Conservation (phyloP, 345 rosid genomes). For the Anastatica hierochuntica region DNA sequence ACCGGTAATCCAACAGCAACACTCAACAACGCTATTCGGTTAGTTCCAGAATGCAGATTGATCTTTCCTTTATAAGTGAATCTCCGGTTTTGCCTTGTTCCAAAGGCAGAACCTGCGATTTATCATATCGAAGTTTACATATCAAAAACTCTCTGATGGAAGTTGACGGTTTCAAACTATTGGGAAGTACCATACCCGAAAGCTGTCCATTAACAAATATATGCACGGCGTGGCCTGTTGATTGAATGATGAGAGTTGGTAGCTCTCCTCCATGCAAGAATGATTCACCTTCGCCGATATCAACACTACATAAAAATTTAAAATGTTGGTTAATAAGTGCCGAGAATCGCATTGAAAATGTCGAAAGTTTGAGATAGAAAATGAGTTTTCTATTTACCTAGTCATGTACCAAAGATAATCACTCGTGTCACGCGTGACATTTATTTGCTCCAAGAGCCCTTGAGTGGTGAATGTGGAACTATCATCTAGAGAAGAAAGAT, state of each 20-base stretch:
- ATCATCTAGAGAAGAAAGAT: slow-evolving; percentile 55
- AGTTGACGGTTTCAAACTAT: background rate
- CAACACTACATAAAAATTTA: slow-evolving; percentile 42
- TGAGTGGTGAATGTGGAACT: slow-evolving; percentile 49
- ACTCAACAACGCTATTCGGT: slow-evolving; percentile 87
- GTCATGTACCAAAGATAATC: slow-evolving; percentile 93
- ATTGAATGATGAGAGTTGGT: slow-evolving; percentile 80
- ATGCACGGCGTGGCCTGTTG: slow-evolving; percentile 92
- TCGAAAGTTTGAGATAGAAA: background rate
- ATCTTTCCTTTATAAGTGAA: slow-evolving; percentile 69
- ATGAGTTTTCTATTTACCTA: slow-evolving; percentile 40
- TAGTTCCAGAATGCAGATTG: slow-evolving; percentile 68
- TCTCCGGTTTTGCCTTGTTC: slow-evolving; percentile 71
- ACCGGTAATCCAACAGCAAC: slow-evolving; percentile 95
- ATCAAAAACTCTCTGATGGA: slow-evolving; percentile 1
- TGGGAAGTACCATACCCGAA: slow-evolving; percentile 47
- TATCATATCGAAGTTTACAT: background rate
- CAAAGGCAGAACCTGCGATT: slow-evolving; percentile 72
- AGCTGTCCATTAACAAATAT: slow-evolving; percentile 78
- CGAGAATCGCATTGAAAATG: background rate
- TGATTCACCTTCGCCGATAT: slow-evolving; percentile 66
- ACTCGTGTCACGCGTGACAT: slow-evolving; percentile 78
- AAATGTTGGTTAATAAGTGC: background rate
- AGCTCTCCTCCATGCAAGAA: slow-evolving; percentile 85
- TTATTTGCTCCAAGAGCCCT: slow-evolving; percentile 88